Base-by-base conservation (phyloP, 2,329 filamentous ascomycete species). In the Neocatenulostroma microsporum region DNA sequence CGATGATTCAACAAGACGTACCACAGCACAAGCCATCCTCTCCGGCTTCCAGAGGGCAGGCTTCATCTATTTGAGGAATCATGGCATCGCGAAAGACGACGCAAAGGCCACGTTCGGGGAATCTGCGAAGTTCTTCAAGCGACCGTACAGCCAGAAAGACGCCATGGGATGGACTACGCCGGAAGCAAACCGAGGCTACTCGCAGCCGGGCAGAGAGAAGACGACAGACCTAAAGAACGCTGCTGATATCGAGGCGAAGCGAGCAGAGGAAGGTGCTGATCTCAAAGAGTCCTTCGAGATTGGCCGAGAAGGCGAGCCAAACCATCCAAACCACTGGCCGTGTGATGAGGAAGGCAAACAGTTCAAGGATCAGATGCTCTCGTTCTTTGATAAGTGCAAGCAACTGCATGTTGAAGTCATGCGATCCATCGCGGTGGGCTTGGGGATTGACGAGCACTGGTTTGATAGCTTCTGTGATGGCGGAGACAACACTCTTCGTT, bases 51-150 rank as follows among this genome's bases (percentile, higher is more conserved):
- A 87, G 52, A 80, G 74, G 2, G 83, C 87, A 2, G 88, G 88
- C 39, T 94, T 95, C 68, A 75, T 95, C 46, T 94, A 94, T 62
- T 75, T 94, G 25, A 80, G 80, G 50, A 84, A 89, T 60, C 80
- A 89, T 48, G 75, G 82, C 26, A 81, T 94, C 42, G 62, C 78
- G 0, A 53, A 73, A 3, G 63, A 72, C 7, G 40, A 44, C 24
- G 40, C 57, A 12, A 21, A 42, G 5, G 40, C 37, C 8, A 47
- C 54, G 12, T 55, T 59, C 28, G 40, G 41, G 12, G 43, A 54
- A 39, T 87, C 82, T 4, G 77, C 79, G 33, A 64, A 68, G 44
- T 88, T 89, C 68, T 91, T 91, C 61, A 60, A 63, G 11, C 75
- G 82, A 10, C 59, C 78, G 3, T 56, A 67, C 30, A 66, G 68